These are phyloP conservation scores for Lasiodiplodia sp. DNA, from an alignment of 2,329 filamentous ascomycete species.

Conservation along the genomic window DNA sequence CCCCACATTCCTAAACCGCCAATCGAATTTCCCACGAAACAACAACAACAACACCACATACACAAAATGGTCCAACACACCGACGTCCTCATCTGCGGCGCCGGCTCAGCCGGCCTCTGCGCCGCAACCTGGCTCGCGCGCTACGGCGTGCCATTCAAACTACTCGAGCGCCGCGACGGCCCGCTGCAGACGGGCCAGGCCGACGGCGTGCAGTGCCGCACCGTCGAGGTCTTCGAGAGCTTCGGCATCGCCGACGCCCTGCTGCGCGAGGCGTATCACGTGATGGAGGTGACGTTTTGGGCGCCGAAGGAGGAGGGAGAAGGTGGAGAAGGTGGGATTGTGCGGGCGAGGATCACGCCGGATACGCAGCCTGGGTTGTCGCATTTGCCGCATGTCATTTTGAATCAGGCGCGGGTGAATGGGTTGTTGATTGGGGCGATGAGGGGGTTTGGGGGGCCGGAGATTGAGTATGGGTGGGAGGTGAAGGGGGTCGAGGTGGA, in stretches of 20 bases:
- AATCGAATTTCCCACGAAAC: neutral
- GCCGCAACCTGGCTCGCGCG: slow-evolving; percentile 68
- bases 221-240: slow-evolving; percentile 75
- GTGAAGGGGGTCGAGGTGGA: slow-evolving; percentile 57
- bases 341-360: slow-evolving; percentile 56
- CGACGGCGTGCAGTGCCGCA: slow-evolving; percentile 71
- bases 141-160: slow-evolving; percentile 62
- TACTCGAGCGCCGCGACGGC: slow-evolving; percentile 64
- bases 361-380: slow-evolving; percentile 65
- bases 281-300: slow-evolving; percentile 68
- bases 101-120: slow-evolving; percentile 68
- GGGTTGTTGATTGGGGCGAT: slow-evolving; percentile 63
- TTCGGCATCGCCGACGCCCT: slow-evolving; percentile 70
- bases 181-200: slow-evolving; percentile 67
- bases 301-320: slow-evolving; percentile 37
- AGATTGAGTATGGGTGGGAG: slow-evolving; percentile 64
- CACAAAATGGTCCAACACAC: neutral
- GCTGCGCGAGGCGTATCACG: slow-evolving; percentile 71
- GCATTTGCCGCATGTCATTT: slow-evolving; percentile 70
- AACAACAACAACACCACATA: neutral
- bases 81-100: slow-evolving; percentile 65
- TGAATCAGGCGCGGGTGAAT: slow-evolving; percentile 77
- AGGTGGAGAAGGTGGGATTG: slow-evolving; percentile 45
- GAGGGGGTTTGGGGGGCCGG: slow-evolving; percentile 47
- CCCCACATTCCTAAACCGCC: neutral